These are phyloP conservation scores for Verticillium albo-atrum DNA, from an alignment of 2,329 filamentous ascomycete species.

Conservation along the genomic window DNA sequence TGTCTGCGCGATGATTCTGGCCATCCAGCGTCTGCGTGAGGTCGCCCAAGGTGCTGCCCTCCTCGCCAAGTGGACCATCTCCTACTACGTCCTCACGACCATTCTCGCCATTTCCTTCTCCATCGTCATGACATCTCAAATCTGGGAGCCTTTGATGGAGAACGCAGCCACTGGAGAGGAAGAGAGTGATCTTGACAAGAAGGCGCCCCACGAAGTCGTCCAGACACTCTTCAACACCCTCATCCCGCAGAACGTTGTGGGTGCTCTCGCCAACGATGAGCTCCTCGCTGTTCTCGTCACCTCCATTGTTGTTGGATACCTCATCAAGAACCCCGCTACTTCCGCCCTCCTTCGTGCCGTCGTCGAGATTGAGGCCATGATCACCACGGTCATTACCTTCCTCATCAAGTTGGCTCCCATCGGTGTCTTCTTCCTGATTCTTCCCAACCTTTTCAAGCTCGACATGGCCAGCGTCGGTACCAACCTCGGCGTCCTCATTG, in stretches of 20 bases:
- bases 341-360: constrained; percentile 36
- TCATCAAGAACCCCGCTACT: constrained; percentile 28
- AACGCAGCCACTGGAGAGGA: constrained; percentile 9
- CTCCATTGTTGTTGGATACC: constrained; percentile 40
- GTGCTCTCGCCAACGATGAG: constrained; percentile 39
- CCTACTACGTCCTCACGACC: constrained; percentile 46
- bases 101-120: constrained; percentile 42
- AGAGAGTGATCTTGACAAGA: constrained; percentile 10
- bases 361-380: constrained; percentile 42
- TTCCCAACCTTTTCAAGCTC: constrained; percentile 46
- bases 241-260: constrained; percentile 43
- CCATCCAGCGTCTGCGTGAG: constrained; percentile 40
- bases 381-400: constrained; percentile 39
- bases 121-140: constrained; percentile 38
- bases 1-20: constrained; percentile 46
- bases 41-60: constrained; percentile 37
- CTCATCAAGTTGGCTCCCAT: constrained; percentile 45
- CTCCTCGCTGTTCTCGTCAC: constrained; percentile 43
- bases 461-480: constrained; percentile 40
- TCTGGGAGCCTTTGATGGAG: constrained; percentile 42
- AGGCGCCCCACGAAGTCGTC: constrained; percentile 36
- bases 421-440: constrained; percentile 49
- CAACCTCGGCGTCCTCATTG: constrained; percentile 47
- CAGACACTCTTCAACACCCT: constrained; percentile 44
- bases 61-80: constrained; percentile 43